Evolutionary conservation across 2,329 filamentous ascomycete genomes (phyloP).

Genomic region (Escovopsis weberi): DNA sequence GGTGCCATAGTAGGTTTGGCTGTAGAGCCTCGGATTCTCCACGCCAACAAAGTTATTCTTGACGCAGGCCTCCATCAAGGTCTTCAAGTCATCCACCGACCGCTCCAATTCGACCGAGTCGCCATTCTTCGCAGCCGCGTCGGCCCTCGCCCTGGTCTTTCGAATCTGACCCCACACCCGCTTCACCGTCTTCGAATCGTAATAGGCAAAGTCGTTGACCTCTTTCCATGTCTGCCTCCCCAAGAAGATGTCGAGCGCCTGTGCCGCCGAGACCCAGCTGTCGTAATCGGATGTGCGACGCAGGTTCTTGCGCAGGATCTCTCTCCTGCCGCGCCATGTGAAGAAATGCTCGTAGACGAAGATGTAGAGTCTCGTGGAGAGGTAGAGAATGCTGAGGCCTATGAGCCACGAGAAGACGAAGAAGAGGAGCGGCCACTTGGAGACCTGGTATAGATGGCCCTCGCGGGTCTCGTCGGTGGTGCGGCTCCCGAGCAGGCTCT

Average conservation of each 20-base stretch:
- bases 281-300: slow-evolving; percentile 58
- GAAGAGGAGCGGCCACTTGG: slow-evolving; percentile 84
- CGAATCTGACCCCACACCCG: slow-evolving; percentile 64
- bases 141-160: slow-evolving; percentile 45
- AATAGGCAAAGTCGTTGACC: slow-evolving; percentile 66
- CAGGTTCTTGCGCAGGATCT: slow-evolving; percentile 56
- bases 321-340: slow-evolving; percentile 71
- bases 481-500: slow-evolving; percentile 35
- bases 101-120: slow-evolving; percentile 25
- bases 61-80: slow-evolving; percentile 73
- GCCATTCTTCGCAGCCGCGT: slow-evolving; percentile 31
- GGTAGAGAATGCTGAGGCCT: slow-evolving; percentile 56
- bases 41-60: slow-evolving; percentile 97
- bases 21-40: slow-evolving; percentile 89
- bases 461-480: slow-evolving; percentile 87
- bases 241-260: slow-evolving; percentile 64
- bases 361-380: slow-evolving; percentile 77
- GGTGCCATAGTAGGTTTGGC: slow-evolving; percentile 95
- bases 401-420: slow-evolving; percentile 69
- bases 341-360: slow-evolving; percentile 83
- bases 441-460: slow-evolving; percentile 73
- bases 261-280: slow-evolving; percentile 72
- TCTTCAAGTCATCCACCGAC: slow-evolving; percentile 60
- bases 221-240: slow-evolving; percentile 72
- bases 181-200: slow-evolving; percentile 73